Conservation (phyloP, 306 rosid species). For the Dryas alaskensis region DNA sequence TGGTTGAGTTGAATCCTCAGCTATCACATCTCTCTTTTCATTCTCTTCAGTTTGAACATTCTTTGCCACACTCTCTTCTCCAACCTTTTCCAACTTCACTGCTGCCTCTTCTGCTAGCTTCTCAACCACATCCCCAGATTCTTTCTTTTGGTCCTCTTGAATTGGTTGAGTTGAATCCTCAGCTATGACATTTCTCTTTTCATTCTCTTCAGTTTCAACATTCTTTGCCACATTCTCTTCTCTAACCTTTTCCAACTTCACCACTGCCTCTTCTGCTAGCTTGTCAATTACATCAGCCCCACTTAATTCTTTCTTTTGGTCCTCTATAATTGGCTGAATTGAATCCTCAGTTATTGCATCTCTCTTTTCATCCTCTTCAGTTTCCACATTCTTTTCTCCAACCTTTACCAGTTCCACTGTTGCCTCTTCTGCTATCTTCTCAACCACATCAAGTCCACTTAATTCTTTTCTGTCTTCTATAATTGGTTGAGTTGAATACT, state of each 20-base stretch:
- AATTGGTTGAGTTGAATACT: slow-evolving; percentile 19
- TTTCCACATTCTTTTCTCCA: slow-evolving; percentile 22
- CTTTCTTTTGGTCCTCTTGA: slow-evolving; percentile 31
- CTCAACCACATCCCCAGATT: slow-evolving; percentile 17
- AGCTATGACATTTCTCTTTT: slow-evolving; percentile 6
- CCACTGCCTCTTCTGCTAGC: slow-evolving; percentile 33
- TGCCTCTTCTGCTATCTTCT: slow-evolving; percentile 31
- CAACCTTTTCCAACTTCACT: background rate
- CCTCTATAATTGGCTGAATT: slow-evolving; percentile 18
- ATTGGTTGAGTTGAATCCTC: slow-evolving; percentile 21
- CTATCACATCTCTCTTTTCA: background rate
- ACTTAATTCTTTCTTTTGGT: slow-evolving; percentile 35
- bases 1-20: slow-evolving; percentile 9
- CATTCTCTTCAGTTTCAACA: slow-evolving; percentile 19
- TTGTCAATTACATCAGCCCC: slow-evolving; percentile 25
- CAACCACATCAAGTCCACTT: slow-evolving; percentile 11
- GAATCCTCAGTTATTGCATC: background rate
- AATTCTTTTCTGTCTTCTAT: slow-evolving; percentile 5
- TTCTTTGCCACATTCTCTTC: slow-evolving; percentile 36
- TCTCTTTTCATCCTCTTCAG: slow-evolving; percentile 8
- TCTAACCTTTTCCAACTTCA: slow-evolving; percentile 36
- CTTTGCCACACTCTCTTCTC: background rate
- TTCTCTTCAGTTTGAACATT: background rate
- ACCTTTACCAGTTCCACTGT: background rate
- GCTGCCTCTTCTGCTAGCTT: slow-evolving; percentile 6